Percentiles rank a stretch among this genome's conserved stretches.
Conservation (phyloP, 2,329 filamentous ascomycete genomes). For the Aureobasidium subglaciale region DNA sequence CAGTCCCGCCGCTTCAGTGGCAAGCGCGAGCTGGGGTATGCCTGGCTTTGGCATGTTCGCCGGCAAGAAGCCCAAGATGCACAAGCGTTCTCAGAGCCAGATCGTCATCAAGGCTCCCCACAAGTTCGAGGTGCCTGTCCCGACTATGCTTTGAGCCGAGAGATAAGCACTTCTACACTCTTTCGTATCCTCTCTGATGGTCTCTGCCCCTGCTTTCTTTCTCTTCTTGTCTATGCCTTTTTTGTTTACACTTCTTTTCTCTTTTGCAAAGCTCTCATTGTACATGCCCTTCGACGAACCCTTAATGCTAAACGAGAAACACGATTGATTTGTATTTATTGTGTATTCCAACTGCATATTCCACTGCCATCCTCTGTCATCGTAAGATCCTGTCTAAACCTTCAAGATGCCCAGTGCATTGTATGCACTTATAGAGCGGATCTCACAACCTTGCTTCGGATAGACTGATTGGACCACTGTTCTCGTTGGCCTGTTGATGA, state of each 20-base stretch:
- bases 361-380: no score
- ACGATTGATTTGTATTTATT: conserved; percentile 5
- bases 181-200: not conserved
- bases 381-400: no score
- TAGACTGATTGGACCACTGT: no score
- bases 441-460: no score
- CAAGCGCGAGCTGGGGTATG: not conserved
- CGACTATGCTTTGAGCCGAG: not conserved
- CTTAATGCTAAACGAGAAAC: conserved; percentile 6
- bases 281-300: conserved; percentile 5
- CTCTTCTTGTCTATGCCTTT: not conserved
- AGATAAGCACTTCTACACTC: not conserved
- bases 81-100: conserved; percentile 1
- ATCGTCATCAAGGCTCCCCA: conserved; percentile 1
- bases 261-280: not conserved
- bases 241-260: not conserved
- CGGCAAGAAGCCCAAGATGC: not conserved
- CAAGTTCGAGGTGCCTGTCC: conserved; percentile 1
- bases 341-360: not conserved
- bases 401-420: no score
- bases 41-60: not conserved
- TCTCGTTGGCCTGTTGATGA: no score
- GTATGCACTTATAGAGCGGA: no score
- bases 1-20: not conserved
- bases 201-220: not conserved